Evolutionary conservation across 148 eudicot species (phyloP).

Genomic region (Rheum nobile): DNA sequence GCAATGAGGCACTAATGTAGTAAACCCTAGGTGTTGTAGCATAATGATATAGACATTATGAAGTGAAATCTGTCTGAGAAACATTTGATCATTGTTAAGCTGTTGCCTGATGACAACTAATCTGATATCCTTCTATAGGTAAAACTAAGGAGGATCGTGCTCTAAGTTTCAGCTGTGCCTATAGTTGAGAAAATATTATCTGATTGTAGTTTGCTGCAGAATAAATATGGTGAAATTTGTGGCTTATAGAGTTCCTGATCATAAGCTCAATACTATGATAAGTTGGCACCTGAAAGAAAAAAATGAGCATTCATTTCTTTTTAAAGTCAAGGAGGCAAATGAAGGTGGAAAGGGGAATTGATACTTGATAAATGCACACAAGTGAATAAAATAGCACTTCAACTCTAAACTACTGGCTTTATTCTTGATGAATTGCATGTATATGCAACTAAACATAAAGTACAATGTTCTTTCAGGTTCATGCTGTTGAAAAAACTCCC

Average conservation of each 20-base stretch:
- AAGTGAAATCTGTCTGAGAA: background rate
- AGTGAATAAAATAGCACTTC: background rate
- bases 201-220: background rate
- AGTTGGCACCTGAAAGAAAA: background rate
- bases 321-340: background rate
- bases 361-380: background rate
- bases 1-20: background rate
- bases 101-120: background rate
- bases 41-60: background rate
- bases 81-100: background rate
- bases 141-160: background rate
- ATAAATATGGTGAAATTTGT: background rate
- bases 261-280: background rate
- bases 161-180: background rate
- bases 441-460: background rate
- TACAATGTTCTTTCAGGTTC: slow-evolving; percentile 51
- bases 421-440: background rate
- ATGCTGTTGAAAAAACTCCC: slow-evolving; percentile 81
- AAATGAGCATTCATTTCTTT: background rate
- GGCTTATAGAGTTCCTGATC: background rate
- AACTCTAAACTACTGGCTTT: background rate
- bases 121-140: background rate
- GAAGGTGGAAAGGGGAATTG: background rate
- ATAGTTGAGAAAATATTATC: background rate
- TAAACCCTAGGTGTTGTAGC: background rate